Base-by-base conservation (phyloP, 2,329 filamentous ascomycete species). In the Knufia fluminis region DNA sequence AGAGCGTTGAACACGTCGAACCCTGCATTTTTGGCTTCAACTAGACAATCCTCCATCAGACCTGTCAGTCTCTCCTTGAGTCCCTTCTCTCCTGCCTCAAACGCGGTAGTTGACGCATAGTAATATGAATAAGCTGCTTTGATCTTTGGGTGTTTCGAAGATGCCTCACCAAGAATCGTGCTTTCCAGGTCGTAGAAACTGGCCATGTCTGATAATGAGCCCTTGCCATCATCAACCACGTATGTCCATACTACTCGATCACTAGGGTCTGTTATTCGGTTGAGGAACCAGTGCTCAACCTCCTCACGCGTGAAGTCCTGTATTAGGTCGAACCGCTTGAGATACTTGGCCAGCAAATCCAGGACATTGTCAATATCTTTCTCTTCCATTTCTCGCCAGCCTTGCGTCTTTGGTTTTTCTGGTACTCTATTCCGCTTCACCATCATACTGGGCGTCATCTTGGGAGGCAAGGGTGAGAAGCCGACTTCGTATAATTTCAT, bases 1-100 rank as follows among this genome's bases (percentile, higher is more conserved):
- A 98, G 76, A 0, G 89, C 91, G 63, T 98, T 98, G 75, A 97
- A 94, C 51, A 98, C 92, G 65, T 98, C 92, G 62, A 97, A 96
- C 32, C 62, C 57, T 65, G 78, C 78, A 66, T 81, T 78, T 74
- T 95, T 96, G 51, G 89, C 89, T 46, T 94, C 73, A 59, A 96
- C 86, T 48, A 98, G 74, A 0, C 86, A 86, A 65, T 98, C 92
- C 59, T 84, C 80, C 52, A 94, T 78, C 55, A 98, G 74, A 39
- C 75, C 70, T 65, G 94, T 90, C 54, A 98, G 76, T 22, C 91
- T 82, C n/a, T 75, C 71, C 70, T 90, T 90, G 58, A 94, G 75
- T 24, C 79, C 79, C 14, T 68, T 69, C 53, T 75, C 71, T 39
- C 72, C 61, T 17, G 64, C 62, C 2, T 63, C 63, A 56, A 96